These are phyloP conservation scores for Aureobasidium lini DNA, from an alignment of 2,329 filamentous ascomycete species.

Conservation along the genomic window DNA sequence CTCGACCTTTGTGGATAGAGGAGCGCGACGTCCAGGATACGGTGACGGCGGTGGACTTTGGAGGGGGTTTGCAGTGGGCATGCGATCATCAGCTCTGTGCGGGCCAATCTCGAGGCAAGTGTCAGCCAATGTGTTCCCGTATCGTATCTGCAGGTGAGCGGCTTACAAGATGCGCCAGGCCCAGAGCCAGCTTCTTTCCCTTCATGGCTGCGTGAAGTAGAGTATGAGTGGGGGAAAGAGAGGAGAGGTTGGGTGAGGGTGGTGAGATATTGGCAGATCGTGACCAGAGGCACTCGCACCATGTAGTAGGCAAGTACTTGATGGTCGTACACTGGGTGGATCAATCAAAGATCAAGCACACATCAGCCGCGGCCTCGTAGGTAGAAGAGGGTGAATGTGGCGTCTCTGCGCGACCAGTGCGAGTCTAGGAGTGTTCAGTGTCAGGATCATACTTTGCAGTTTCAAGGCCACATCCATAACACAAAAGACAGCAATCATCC, in stretches of 20 bases:
- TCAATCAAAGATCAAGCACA: neutral
- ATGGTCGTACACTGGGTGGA: no score
- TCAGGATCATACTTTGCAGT: neutral
- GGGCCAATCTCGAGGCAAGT: constrained; percentile 1
- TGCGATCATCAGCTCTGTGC: neutral
- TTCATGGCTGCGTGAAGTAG: neutral
- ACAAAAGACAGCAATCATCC: neutral
- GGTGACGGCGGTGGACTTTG: constrained; percentile 31
- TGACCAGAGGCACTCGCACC: no score
- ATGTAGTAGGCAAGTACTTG: neutral
- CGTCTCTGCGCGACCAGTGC: neutral
- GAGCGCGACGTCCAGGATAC: constrained; percentile 36
- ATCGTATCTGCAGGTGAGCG: neutral
- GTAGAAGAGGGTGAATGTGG: neutral
- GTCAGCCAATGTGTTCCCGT: neutral
- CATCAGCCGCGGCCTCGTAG: constrained; percentile 1
- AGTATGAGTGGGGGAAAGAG: neutral
- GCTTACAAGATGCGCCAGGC: constrained; percentile 9
- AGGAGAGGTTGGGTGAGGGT: neutral
- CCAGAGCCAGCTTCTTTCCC: constrained; percentile 6
- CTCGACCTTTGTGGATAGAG: constrained; percentile 35
- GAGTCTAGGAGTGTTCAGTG: neutral
- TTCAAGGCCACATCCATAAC: neutral
- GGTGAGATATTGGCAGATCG: neutral
- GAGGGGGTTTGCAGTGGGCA: neutral